Evolutionary conservation across 805 yeast genomes (phyloP), one percentile per base, ranked within the genome.

Genomic region (Lachancea sp.): DNA sequence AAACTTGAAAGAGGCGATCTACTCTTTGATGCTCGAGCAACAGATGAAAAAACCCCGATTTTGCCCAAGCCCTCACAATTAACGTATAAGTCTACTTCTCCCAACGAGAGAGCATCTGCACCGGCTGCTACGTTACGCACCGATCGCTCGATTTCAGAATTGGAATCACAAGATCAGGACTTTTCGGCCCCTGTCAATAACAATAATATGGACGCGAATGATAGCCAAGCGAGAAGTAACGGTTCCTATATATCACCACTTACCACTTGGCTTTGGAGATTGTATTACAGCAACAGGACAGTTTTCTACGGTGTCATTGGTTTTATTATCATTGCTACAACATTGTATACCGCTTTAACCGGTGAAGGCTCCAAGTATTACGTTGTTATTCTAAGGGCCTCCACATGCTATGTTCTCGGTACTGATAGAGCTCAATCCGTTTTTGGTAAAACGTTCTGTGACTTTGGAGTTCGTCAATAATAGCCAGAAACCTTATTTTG

Each of bases 391-490:
- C 17, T 41, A n/a, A 44, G 40, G 22, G 47, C 47, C 5, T 19
- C 41, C 11, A 8, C 35, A 8, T 44, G 47, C 31, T 41, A 31
- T 23, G 25, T 44, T 1, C n/a, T 44, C 9, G 45, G 47, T 13
- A 28, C 43, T 3, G 39, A 43, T 8, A 21, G 29, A 12, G 43
- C 43, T 1, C 35, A 34, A 35, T 25, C 37, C 17, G 33, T 44
- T 8, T 44, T 44, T 19, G 47, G 45, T 15, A 22, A 16, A 9
- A 26, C 26, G 15, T 44, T 37, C 32, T 44, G 47, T 31, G 38
- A 37, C 5, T 40, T 40, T 19, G 33, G 31, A 25, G 34, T 17
- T 15, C 23, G 16, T 12, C 33, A 20, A 21, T 8, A n/a, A 5
- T 20, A 32, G 25, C 24, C 7, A 8, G n/a, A 7, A 16, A 6